Percentiles rank a stretch among this genome's conserved stretches.
Conservation (phyloP, 805 yeast species). For the Saccharomycopsis fodiens region DNA sequence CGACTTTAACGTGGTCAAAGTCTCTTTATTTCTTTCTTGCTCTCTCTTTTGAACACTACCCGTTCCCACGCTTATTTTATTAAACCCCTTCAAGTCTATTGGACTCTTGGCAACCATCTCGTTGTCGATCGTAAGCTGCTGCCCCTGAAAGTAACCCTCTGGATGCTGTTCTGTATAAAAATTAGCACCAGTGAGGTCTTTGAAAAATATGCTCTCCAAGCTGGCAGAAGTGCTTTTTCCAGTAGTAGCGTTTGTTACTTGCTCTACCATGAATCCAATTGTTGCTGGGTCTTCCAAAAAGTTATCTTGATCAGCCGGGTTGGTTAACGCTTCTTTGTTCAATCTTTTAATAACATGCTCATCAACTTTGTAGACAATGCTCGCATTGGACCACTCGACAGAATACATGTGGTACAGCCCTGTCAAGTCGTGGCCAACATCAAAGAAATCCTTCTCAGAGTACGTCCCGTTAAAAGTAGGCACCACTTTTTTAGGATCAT, state of each 20-base stretch:
- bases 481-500: conserved; percentile 1
- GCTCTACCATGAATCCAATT: conserved; percentile 1
- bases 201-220: background rate
- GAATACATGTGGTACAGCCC: conserved; percentile 2
- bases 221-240: background rate
- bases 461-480: conserved; percentile 11
- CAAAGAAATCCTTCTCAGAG: background rate
- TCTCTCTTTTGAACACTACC: background rate
- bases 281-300: conserved; percentile 3
- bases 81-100: background rate
- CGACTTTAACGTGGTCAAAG: background rate
- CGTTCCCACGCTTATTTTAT: background rate
- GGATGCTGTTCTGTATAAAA: background rate
- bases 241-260: background rate
- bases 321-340: background rate
- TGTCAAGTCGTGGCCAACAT: conserved; percentile 8
- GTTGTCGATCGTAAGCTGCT: background rate
- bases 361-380: background rate
- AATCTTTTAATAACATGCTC: background rate
- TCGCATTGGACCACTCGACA: conserved; percentile 5
- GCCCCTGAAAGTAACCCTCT: background rate
- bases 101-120: background rate
- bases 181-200: background rate
- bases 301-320: background rate
- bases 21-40: no score